These are phyloP conservation scores for Helotiales sp. DNA, from an alignment of 2,329 filamentous ascomycete genomes.

Conservation along the genomic window DNA sequence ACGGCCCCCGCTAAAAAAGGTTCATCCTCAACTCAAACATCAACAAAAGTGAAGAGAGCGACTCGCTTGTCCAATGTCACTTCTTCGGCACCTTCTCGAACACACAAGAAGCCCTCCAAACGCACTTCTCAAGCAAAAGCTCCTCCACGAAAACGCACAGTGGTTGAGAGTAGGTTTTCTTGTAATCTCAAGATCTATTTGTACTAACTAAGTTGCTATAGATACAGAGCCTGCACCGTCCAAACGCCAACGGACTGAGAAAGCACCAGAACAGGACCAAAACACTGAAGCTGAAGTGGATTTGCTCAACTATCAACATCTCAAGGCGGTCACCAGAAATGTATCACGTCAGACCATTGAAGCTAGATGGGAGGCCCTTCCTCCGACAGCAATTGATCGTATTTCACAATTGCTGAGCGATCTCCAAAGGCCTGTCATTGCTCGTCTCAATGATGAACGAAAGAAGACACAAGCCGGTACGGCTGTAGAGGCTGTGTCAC, in stretches of 20 bases:
- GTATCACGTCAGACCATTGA: slow-evolving; percentile 70
- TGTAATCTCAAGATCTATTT: neutral
- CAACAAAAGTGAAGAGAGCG: slow-evolving; percentile 12
- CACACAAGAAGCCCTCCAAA: slow-evolving; percentile 14
- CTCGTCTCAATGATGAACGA: slow-evolving; percentile 54
- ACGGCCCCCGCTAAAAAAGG: neutral
- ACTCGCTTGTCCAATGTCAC: slow-evolving; percentile 5
- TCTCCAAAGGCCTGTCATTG: slow-evolving; percentile 65
- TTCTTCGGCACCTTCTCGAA: slow-evolving; percentile 7
- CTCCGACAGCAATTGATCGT: slow-evolving; percentile 57
- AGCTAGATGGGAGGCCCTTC: slow-evolving; percentile 68
- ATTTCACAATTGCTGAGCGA: slow-evolving; percentile 62
- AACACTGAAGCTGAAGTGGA: slow-evolving; percentile 19
- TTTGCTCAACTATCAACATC: slow-evolving; percentile 50
- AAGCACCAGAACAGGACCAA: slow-evolving; percentile 12
- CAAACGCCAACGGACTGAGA: slow-evolving; percentile 22
- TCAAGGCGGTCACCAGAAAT: slow-evolving; percentile 55
- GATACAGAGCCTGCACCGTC: slow-evolving; percentile 6
- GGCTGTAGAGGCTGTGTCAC: slow-evolving; percentile 59
- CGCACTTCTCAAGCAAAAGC: slow-evolving; percentile 10
- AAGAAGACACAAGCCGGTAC: slow-evolving; percentile 52
- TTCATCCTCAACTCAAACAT: slow-evolving; percentile 5
- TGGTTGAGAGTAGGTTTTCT: slow-evolving; percentile 20
- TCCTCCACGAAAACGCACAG: slow-evolving; percentile 23
- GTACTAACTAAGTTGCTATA: neutral